A percentile compares a stretch with the other conserved stretches of the same genome.
Evolutionary conservation across 164 flowering plant genomes (phyloP).

Genomic region (Stephania cephalantha): DNA sequence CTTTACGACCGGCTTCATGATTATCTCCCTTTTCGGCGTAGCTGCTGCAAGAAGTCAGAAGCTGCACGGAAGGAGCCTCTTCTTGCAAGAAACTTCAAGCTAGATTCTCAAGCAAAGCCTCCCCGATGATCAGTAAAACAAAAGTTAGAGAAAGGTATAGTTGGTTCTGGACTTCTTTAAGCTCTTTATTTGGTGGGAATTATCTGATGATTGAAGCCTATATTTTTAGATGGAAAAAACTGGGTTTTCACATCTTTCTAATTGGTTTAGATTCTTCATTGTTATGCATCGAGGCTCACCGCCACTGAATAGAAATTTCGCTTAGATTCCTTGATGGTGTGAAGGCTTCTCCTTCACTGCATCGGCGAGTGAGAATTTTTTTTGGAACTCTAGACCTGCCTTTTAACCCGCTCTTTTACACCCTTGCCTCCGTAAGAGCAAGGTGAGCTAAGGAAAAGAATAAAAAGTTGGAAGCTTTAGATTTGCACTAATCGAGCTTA

Average conservation of each 20-base stretch:
- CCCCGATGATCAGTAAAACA: conserved; percentile 6
- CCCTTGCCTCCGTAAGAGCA: neutral
- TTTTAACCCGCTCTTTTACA: neutral
- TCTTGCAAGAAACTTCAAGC: conserved; percentile 15
- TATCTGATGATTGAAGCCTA: neutral
- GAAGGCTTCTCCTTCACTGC: neutral
- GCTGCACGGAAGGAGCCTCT: conserved; percentile 19
- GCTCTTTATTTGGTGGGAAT: neutral
- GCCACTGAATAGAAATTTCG: no score
- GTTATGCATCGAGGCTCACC: neutral
- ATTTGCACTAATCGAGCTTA: neutral
- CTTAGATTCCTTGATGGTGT: neutral
- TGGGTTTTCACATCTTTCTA: no score
- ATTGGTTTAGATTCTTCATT: neutral
- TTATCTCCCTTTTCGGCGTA: conserved; percentile 16
- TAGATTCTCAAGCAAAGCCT: conserved; percentile 20
- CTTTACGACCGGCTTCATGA: conserved; percentile 16
- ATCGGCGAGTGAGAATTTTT: neutral
- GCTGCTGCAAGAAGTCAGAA: conserved; percentile 23
- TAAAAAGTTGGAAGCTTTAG: neutral
- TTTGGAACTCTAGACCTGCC: neutral
- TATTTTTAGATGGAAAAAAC: neutral
- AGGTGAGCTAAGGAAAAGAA: neutral
- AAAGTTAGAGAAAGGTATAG: conserved; percentile 22
- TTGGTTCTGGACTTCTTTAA: neutral